Evolutionary conservation across 345 rosid species (phyloP).

Genomic region (Gynandropsis gynandra): DNA sequence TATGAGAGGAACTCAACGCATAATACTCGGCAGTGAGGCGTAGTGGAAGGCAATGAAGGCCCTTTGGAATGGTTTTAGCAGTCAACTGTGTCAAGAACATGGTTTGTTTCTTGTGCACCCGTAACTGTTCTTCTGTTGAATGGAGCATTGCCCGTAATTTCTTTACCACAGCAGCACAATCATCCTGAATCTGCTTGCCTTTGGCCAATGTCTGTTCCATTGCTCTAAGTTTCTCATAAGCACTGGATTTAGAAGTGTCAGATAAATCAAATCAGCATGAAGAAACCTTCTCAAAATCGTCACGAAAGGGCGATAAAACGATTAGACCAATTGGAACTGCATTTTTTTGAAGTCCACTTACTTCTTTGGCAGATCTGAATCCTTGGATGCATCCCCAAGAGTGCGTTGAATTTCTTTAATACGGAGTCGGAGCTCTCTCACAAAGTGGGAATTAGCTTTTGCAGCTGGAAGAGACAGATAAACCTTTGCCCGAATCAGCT

Average conservation of each 20-base stretch:
- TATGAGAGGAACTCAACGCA: conserved; percentile 53
- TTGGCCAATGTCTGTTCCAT: conserved; percentile 84
- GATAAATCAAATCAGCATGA: conserved; percentile 15
- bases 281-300: background rate
- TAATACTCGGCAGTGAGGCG: conserved; percentile 84
- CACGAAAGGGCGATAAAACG: no score
- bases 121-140: conserved; percentile 90
- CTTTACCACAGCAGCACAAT: conserved; percentile 73
- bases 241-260: conserved; percentile 37
- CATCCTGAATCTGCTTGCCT: conserved; percentile 85
- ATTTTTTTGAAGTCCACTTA: conserved; percentile 27
- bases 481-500: conserved; percentile 81
- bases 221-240: conserved; percentile 58
- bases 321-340: background rate
- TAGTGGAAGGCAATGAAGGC: conserved; percentile 94
- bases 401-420: conserved; percentile 75
- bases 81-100: conserved; percentile 92
- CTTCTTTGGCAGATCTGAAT: conserved; percentile 74
- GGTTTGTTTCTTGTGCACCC: conserved; percentile 87
- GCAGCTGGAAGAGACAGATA: conserved; percentile 77
- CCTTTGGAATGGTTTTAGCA: conserved; percentile 93
- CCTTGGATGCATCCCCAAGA: conserved; percentile 67
- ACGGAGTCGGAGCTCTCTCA: conserved; percentile 80
- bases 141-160: conserved; percentile 98
- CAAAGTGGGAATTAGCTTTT: conserved; percentile 55